A percentile compares a stretch with the other conserved stretches of the same genome.
Conservation (phyloP, 257 asterid species). For the Petunia axillaris region DNA sequence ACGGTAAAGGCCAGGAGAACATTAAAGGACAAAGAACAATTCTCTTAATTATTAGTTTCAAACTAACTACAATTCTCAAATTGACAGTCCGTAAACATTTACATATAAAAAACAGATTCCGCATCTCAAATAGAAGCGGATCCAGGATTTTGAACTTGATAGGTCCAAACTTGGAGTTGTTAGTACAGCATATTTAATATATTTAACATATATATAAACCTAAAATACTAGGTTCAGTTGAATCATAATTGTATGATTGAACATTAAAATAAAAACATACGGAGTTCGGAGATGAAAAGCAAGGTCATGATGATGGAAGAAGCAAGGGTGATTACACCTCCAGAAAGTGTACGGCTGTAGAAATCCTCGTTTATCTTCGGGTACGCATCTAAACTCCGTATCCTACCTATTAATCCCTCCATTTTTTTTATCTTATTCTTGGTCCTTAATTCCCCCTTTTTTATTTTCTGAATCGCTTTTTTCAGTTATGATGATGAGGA, state of each 20-base stretch:
- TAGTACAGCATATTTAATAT: too few species aligned
- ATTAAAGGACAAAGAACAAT: slow-evolving; percentile 12
- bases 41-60: too few species aligned
- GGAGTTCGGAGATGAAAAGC: slow-evolving; percentile 93
- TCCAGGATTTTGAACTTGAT: too few species aligned
- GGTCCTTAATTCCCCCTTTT: not conserved
- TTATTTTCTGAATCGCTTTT: slow-evolving; percentile 28
- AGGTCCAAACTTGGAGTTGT: too few species aligned
- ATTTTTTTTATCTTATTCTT: slow-evolving; percentile 37
- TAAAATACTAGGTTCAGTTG: too few species aligned
- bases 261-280: slow-evolving; percentile 45
- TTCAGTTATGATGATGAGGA: not conserved
- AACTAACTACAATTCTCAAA: too few species aligned
- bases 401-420: slow-evolving; percentile 69
- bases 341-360: slow-evolving; percentile 94
- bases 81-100: too few species aligned
- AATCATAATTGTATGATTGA: too few species aligned
- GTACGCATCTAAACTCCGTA: slow-evolving; percentile 83
- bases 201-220: too few species aligned
- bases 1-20: slow-evolving; percentile 35
- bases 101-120: too few species aligned
- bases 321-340: slow-evolving; percentile 82
- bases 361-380: slow-evolving; percentile 99
- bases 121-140: too few species aligned
- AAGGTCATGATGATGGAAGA: slow-evolving; percentile 86